These are phyloP conservation scores for Phytopythium helicoides DNA, from an alignment of 352 stramenopile genomes.

Conservation along the genomic window DNA sequence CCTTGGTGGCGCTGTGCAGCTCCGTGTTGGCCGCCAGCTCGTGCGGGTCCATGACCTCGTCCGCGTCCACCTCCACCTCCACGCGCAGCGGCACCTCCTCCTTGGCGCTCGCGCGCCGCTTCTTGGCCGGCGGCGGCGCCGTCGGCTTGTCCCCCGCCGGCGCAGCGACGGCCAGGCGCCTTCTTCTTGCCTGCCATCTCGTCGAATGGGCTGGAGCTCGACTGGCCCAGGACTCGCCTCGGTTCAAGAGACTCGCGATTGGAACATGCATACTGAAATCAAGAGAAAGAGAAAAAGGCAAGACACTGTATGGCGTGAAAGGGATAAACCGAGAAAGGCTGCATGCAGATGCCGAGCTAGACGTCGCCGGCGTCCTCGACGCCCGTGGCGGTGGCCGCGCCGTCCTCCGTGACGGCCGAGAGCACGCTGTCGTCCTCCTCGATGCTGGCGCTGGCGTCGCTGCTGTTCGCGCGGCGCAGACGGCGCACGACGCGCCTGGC, in stretches of 20 bases:
- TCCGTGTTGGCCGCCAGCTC: conserved; percentile 54
- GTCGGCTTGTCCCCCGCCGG: background rate
- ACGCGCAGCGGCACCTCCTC: conserved; percentile 42
- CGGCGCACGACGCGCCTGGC: conserved; percentile 20
- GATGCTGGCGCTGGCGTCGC: conserved; percentile 11
- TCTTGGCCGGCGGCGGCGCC: conserved; percentile 34
- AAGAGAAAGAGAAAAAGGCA: background rate
- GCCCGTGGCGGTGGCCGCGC: conserved; percentile 9
- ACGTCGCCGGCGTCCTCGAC: conserved; percentile 1
- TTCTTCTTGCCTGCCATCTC: conserved; percentile 38
- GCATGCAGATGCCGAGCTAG: background rate
- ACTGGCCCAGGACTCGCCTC: background rate
- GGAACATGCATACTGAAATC: background rate
- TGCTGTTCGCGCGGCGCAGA: conserved; percentile 10
- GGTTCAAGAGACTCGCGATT: background rate
- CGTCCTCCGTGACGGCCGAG: conserved; percentile 13
- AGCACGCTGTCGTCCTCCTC: conserved; percentile 18
- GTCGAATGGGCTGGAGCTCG: too few species aligned
- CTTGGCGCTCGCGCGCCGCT: conserved; percentile 42
- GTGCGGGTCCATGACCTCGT: conserved; percentile 59
- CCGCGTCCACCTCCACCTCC: conserved; percentile 22
- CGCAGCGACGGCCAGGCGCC: too few species aligned
- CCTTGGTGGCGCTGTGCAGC: conserved; percentile 67
- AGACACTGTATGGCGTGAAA: background rate
- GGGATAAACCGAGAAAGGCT: background rate